Percentiles rank a stretch among this genome's conserved stretches.
phyloP scores from a whole-genome alignment of 352 stramenopile species.

The Phytophthora pistaciae region DNA sequence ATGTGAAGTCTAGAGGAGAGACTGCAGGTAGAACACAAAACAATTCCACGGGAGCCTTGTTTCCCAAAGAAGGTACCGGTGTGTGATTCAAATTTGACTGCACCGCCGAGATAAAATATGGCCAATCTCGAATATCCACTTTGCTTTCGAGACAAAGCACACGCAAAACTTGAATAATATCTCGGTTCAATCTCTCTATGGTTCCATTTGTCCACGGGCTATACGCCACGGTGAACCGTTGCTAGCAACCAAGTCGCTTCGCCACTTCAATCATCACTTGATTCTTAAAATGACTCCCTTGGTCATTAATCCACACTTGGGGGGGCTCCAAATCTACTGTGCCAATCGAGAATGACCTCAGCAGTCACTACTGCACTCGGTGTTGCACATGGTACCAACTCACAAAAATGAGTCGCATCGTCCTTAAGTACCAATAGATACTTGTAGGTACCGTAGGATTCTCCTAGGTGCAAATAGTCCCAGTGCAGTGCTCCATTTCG shows the following conservation, averaged over 20 bases:
- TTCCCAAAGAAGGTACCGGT: slow-evolving; percentile 26
- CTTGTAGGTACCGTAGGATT: slow-evolving; percentile 15
- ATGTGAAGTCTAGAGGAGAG: background rate
- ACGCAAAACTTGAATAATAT: slow-evolving; percentile 34
- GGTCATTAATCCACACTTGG: slow-evolving; percentile 34
- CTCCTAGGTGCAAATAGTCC: slow-evolving; percentile 37
- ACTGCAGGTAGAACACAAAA: slow-evolving; percentile 24
- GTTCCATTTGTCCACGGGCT: slow-evolving; percentile 43
- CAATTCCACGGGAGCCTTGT: no score
- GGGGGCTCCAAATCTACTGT: slow-evolving; percentile 34
- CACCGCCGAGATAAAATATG: slow-evolving; percentile 24
- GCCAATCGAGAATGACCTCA: slow-evolving; percentile 36
- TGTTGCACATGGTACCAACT: slow-evolving; percentile 38
- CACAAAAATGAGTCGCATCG: slow-evolving; percentile 34
- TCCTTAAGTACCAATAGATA: slow-evolving; percentile 50
- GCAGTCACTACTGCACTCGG: slow-evolving; percentile 13
- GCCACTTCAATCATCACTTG: slow-evolving; percentile 27
- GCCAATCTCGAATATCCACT: slow-evolving; percentile 23
- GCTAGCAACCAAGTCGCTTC: slow-evolving; percentile 3
- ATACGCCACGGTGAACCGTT: slow-evolving; percentile 34
- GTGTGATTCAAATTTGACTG: slow-evolving; percentile 45
- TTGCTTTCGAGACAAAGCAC: slow-evolving; percentile 12
- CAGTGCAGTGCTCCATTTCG: slow-evolving; percentile 44
- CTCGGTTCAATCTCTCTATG: slow-evolving; percentile 39
- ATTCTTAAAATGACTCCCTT: slow-evolving; percentile 50